Base-by-base conservation (phyloP, 2,329 filamentous ascomycete species). In the Alternaria ventricosa region DNA sequence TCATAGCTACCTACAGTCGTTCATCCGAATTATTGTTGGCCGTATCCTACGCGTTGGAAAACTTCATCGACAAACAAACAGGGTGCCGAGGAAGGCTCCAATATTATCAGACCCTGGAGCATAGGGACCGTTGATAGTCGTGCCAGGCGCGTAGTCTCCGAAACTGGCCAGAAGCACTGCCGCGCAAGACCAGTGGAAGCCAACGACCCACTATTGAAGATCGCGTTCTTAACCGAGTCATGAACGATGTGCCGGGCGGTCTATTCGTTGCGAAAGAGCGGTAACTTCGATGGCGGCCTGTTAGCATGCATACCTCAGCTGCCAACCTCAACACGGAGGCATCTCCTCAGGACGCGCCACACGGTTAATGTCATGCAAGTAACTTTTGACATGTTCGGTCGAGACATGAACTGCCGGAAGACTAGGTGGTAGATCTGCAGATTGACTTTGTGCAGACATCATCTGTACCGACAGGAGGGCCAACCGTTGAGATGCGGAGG, bases 161-260 rank as follows among this genome's bases (percentile, higher is more conserved):
- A 33, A 30, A 28, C 33, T 46, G 15, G 43, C 50, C 18, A 57
- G 45, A 6, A 30, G 12, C 22, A 18, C n/a, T 47, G 58, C 23
- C 23, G 36, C 22, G 33, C 15, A 36, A 43, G 41, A 27, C 47
- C 43, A 27, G 7, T 27, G 27, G 18, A 56, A 49, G 33, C 22
- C 41, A 28, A 49, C 7, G 49, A 27, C 12, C 50, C 27, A 51
- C 54, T 59, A 43, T 57, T 47, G 57, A 50, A 54, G 46, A 53
- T 46, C 57, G 27, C 22, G 53, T 62, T 59, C 61, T 49, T 59
- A 30, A 28, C 41, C 62, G 60, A 63, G 53, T 62, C 61, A 61
- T 63, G 57, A 47, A 46, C 18, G 30, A 20, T n/a, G 47, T 51
- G 23, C 15, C 30, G 13, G 60, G 51, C 51, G 55, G 44, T 25